Evolutionary conservation across 371 early-diverging fungal species (phyloP).

Genomic region (Lichtheimia ramosa): DNA sequence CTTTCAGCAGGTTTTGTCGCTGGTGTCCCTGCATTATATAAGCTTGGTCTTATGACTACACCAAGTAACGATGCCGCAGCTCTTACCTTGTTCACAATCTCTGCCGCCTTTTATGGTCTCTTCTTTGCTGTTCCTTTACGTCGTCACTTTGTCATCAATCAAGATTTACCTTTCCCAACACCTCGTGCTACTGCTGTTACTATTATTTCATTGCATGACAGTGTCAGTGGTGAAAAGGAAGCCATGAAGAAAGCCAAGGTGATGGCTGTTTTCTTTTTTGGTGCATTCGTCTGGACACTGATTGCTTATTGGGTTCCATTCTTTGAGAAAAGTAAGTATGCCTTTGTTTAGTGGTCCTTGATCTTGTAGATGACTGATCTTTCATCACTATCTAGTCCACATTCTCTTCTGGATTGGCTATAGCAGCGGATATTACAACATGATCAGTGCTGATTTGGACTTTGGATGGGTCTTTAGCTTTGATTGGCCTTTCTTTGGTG

Average conservation of each 20-base stretch:
- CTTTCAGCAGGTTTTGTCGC: constrained; percentile 67
- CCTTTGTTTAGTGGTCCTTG: not conserved
- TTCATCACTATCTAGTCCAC: constrained; percentile 31
- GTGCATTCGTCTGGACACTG: constrained; percentile 44
- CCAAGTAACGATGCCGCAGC: constrained; percentile 52
- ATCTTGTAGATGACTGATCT: not conserved
- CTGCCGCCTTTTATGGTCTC: constrained; percentile 68
- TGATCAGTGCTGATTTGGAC: constrained; percentile 49
- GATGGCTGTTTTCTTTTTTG: constrained; percentile 50
- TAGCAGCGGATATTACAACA: constrained; percentile 32
- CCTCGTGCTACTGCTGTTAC: constrained; percentile 72
- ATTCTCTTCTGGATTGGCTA: constrained; percentile 59
- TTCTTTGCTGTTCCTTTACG: constrained; percentile 79
- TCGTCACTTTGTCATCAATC: constrained; percentile 67
- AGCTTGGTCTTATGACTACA: constrained; percentile 52
- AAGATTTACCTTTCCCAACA: constrained; percentile 70
- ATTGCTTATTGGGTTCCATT: constrained; percentile 61
- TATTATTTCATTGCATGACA: constrained; percentile 61
- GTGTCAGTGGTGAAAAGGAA: constrained; percentile 37
- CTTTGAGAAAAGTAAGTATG: constrained; percentile 38
- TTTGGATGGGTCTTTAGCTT: constrained; percentile 62
- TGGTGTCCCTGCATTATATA: constrained; percentile 74
- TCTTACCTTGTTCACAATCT: constrained; percentile 55
- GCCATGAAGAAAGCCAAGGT: constrained; percentile 43
- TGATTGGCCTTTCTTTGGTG: constrained; percentile 68